These are phyloP conservation scores for Rusavskia elegans DNA, from an alignment of 495 filamentous ascomycete species.

Conservation along the genomic window DNA sequence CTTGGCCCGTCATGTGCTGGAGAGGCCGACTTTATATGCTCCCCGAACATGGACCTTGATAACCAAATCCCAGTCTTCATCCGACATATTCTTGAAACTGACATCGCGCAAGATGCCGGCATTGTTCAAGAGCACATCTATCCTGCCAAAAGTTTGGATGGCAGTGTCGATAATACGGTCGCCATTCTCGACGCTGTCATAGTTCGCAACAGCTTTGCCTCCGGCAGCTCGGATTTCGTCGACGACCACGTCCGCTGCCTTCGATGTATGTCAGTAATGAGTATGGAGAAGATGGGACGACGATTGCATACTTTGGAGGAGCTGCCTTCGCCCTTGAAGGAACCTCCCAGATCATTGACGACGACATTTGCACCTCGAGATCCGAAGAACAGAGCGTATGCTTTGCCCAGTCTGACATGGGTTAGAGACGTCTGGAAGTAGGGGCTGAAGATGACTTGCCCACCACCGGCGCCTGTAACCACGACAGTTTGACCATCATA, in stretches of 20 bases:
- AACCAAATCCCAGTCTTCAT: slow-evolving; percentile 91
- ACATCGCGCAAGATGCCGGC: slow-evolving; percentile 93
- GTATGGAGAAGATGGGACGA: too few relatives aligned
- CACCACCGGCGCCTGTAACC: slow-evolving; percentile 91
- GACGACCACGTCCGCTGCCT: slow-evolving; percentile 94
- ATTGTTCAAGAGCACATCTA: slow-evolving; percentile 95
- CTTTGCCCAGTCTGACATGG: slow-evolving; percentile 50
- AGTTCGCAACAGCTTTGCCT: slow-evolving; percentile 95
- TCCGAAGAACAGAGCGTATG: slow-evolving; percentile 83
- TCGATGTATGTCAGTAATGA: not conserved
- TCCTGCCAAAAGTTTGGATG: slow-evolving; percentile 77
- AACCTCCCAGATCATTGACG: slow-evolving; percentile 90
- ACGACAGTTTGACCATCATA: slow-evolving; percentile 96
- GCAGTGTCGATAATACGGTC: slow-evolving; percentile 94
- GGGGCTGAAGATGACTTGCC: slow-evolving; percentile 16
- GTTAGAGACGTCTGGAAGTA: not conserved
- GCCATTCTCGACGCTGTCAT: slow-evolving; percentile 90
- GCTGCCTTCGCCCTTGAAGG: slow-evolving; percentile 85
- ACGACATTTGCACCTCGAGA: slow-evolving; percentile 89
- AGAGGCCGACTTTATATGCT: slow-evolving; percentile 53
- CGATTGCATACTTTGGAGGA: slow-evolving; percentile 45
- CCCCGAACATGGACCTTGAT: slow-evolving; percentile 88
- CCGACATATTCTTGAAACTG: slow-evolving; percentile 98
- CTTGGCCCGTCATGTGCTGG: too few relatives aligned
- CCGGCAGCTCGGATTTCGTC: slow-evolving; percentile 83